phyloP scores from a whole-genome alignment of 2,329 filamentous ascomycete species.

The Myriosclerotinia scirpicola region DNA sequence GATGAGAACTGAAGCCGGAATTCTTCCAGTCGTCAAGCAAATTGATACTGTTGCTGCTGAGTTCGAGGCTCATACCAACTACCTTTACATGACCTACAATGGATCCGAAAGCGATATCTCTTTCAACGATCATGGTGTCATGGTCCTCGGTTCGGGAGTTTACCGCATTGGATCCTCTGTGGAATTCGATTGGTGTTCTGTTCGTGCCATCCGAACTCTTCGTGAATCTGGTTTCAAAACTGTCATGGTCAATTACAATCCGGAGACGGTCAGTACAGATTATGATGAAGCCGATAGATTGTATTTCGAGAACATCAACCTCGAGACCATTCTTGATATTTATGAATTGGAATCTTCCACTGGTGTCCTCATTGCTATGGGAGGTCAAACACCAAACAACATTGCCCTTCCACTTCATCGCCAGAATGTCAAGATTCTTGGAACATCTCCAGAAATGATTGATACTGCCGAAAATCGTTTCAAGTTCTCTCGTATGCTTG shows the following conservation, averaged over 20 bases:
- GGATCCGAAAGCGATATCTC: slow-evolving; percentile 89
- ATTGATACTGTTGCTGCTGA: slow-evolving; percentile 97
- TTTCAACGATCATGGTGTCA: slow-evolving; percentile 86
- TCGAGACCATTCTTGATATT: slow-evolving; percentile 98
- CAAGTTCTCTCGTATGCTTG: slow-evolving; percentile 96
- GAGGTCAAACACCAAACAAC: slow-evolving; percentile 95
- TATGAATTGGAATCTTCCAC: slow-evolving; percentile 86
- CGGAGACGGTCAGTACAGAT: slow-evolving; percentile 77
- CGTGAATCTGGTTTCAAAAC: slow-evolving; percentile 92
- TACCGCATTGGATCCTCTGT: slow-evolving; percentile 98
- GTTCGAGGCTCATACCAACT: slow-evolving; percentile 93
- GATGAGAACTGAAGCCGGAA: slow-evolving; percentile 78
- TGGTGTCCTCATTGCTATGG: slow-evolving; percentile 92
- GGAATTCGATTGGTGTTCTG: slow-evolving; percentile 98
- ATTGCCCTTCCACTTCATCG: slow-evolving; percentile 94
- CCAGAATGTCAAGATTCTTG: slow-evolving; percentile 83
- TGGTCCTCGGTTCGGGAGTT: slow-evolving; percentile 91
- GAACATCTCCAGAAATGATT: slow-evolving; percentile 90
- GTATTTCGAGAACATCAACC: slow-evolving; percentile 96
- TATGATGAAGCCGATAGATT: slow-evolving; percentile 86
- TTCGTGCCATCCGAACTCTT: slow-evolving; percentile 82
- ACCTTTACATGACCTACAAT: slow-evolving; percentile 94
- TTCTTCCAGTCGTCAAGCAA: slow-evolving; percentile 95
- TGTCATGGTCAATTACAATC: slow-evolving; percentile 78
- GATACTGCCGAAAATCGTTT: slow-evolving; percentile 97